phyloP scores from a whole-genome alignment of 441 rosid genomes.

The Gossypium davidsonii region DNA sequence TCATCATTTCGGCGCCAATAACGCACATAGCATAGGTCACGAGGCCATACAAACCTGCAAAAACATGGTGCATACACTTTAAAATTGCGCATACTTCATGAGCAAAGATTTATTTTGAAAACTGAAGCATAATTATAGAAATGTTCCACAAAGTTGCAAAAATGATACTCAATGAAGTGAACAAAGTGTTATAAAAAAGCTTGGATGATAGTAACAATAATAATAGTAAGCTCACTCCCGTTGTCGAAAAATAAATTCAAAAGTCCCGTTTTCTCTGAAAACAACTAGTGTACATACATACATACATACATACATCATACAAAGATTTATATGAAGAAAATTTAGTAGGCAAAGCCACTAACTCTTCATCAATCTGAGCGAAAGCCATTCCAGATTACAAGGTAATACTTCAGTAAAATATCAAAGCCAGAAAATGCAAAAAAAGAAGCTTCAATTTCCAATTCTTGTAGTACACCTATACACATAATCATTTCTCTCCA shows the following conservation, averaged over 20 bases:
- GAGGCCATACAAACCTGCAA: slow-evolving; percentile 98
- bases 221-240: neutral
- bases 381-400: neutral
- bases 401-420: neutral
- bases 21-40: slow-evolving; percentile 96
- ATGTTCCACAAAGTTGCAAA: neutral
- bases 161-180: neutral
- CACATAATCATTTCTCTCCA: neutral
- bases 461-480: neutral
- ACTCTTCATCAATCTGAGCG: neutral
- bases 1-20: slow-evolving; percentile 98
- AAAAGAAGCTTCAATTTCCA: neutral
- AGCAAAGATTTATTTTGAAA: neutral
- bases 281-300: neutral
- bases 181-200: neutral
- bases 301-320: neutral
- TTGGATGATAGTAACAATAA: neutral
- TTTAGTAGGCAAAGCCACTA: neutral
- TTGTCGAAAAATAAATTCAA: neutral
- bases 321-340: neutral
- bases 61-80: slow-evolving; percentile 1
- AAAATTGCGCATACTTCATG: neutral
- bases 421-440: neutral
- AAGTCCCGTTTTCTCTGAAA: neutral
- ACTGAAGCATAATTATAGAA: neutral